phyloP scores from a whole-genome alignment of 148 eudicot species.

The Oxyria digyna region DNA sequence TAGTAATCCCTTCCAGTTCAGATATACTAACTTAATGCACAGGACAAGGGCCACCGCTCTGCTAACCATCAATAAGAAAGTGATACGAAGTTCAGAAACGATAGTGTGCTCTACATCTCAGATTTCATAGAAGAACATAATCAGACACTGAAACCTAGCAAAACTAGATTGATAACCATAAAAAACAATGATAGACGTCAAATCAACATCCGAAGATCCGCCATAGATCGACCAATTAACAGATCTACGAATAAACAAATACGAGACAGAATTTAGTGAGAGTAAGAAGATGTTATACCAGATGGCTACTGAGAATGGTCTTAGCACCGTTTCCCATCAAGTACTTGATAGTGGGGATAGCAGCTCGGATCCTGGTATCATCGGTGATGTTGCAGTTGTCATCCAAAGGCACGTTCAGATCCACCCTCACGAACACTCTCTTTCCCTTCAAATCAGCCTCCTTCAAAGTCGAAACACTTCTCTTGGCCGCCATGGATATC shows the following conservation, averaged over 20 bases:
- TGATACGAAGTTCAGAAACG: neutral
- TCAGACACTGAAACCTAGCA: neutral
- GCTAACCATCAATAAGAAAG: no score
- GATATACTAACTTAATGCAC: neutral
- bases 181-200: neutral
- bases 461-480: conserved; percentile 55
- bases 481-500: conserved; percentile 52
- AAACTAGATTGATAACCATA: neutral
- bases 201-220: neutral
- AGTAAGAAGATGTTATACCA: conserved; percentile 1
- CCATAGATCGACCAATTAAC: neutral
- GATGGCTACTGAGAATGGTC: conserved; percentile 57
- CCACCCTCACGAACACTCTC: conserved; percentile 66
- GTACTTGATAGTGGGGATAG: conserved; percentile 67
- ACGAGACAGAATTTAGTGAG: neutral
- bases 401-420: conserved; percentile 73
- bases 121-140: neutral
- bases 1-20: neutral
- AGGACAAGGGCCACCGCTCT: neutral
- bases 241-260: neutral
- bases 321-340: conserved; percentile 62
- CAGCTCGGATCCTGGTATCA: conserved; percentile 88
- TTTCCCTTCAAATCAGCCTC: conserved; percentile 76
- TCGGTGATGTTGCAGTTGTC: conserved; percentile 56
- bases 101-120: neutral